Evolutionary conservation across 2,329 filamentous ascomycete genomes (phyloP).

Genomic region (Talaromyces sp.): DNA sequence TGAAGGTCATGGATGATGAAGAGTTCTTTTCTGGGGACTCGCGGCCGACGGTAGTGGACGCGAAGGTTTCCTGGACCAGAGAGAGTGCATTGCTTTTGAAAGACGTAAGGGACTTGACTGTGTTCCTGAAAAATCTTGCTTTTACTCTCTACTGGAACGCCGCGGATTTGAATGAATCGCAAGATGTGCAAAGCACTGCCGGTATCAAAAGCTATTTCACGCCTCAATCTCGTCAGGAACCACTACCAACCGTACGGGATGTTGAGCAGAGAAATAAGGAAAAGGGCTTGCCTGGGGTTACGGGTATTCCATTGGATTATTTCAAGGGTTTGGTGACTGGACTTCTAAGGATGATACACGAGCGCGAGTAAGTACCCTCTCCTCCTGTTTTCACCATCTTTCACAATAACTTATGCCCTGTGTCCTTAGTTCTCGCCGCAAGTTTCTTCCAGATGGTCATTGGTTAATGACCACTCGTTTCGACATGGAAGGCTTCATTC

Average conservation of each 20-base stretch:
- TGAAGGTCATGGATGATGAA: constrained; percentile 92
- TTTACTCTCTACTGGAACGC: constrained; percentile 86
- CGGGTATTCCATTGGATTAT: constrained; percentile 70
- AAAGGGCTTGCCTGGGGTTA: constrained; percentile 55
- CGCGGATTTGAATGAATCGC: constrained; percentile 54
- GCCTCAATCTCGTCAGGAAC: constrained; percentile 19
- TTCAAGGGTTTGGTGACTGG: constrained; percentile 75
- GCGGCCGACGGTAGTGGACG: constrained; percentile 40
- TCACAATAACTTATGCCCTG: neutral
- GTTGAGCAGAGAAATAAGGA: constrained; percentile 35
- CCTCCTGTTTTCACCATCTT: neutral
- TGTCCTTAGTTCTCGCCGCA: constrained; percentile 62
- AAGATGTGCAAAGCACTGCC: constrained; percentile 31
- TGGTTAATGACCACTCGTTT: constrained; percentile 91
- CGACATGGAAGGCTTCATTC: constrained; percentile 83
- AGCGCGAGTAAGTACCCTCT: constrained; percentile 59
- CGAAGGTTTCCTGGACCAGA: constrained; percentile 51
- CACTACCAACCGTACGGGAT: constrained; percentile 25
- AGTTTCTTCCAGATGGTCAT: constrained; percentile 75
- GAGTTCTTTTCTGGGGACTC: constrained; percentile 71
- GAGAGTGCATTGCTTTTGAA: constrained; percentile 64
- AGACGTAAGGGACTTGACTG: constrained; percentile 69
- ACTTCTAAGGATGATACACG: constrained; percentile 81
- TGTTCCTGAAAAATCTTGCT: constrained; percentile 84
- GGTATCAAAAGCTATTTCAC: constrained; percentile 45